phyloP scores from a whole-genome alignment of 352 stramenopile genomes.

The Globisporangium echinulatum region DNA sequence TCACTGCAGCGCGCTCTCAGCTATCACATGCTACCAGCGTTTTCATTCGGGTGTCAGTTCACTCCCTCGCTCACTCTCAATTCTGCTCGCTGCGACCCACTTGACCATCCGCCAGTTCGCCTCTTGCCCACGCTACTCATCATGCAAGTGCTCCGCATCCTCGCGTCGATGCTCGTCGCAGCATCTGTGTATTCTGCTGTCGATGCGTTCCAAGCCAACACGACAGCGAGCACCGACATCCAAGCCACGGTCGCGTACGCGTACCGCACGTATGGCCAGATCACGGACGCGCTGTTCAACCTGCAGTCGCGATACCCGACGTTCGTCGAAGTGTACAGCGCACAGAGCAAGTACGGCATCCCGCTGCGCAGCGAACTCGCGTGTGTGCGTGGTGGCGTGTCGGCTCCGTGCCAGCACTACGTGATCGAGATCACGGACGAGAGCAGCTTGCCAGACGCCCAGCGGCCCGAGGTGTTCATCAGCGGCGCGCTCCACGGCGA shows the following conservation, averaged over 20 bases:
- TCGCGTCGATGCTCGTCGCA: constrained; percentile 1
- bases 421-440: constrained; percentile 84
- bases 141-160: constrained; percentile 4
- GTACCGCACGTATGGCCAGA: constrained; percentile 68
- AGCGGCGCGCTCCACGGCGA: constrained; percentile 93
- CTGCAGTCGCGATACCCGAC: constrained; percentile 52
- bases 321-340: constrained; percentile 74
- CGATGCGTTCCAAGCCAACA: not conserved
- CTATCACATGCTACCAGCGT: no score
- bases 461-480: constrained; percentile 91
- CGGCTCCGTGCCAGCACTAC: constrained; percentile 60
- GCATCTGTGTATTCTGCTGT: not conserved
- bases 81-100: not conserved
- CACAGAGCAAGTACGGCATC: constrained; percentile 71
- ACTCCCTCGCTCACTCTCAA: constrained; percentile 3
- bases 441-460: constrained; percentile 40
- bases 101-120: not conserved
- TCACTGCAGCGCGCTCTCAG: no score
- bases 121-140: no score
- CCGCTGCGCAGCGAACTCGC: constrained; percentile 39
- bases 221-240: not conserved
- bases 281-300: constrained; percentile 48
- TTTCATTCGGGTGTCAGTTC: no score
- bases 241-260: constrained; percentile 17
- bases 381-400: constrained; percentile 34